Percentiles rank a stretch among this genome's conserved stretches.
Evolutionary conservation across 2,329 filamentous ascomycete genomes (phyloP).

Genomic region (Claviceps humidiphila): DNA sequence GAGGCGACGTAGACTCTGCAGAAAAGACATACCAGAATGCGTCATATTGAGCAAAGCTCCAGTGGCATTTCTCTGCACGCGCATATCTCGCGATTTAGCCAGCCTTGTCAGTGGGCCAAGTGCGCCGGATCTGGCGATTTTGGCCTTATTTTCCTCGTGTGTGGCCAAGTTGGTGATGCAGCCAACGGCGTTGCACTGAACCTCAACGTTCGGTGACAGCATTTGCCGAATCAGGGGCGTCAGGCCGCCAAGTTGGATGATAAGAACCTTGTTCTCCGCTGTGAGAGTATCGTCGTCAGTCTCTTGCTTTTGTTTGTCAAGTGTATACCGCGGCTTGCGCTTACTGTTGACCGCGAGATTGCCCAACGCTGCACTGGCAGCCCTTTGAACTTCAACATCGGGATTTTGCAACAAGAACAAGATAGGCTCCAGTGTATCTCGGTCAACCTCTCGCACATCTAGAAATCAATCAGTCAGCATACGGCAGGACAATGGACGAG

Average conservation of each 20-base stretch:
- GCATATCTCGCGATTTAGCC: slow-evolving; percentile 96
- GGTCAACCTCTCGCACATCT: slow-evolving; percentile 96
- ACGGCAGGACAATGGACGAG: neutral
- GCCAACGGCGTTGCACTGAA: slow-evolving; percentile 96
- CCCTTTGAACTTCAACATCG: slow-evolving; percentile 93
- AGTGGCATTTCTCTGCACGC: slow-evolving; percentile 93
- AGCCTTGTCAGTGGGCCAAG: slow-evolving; percentile 80
- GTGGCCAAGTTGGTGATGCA: slow-evolving; percentile 98
- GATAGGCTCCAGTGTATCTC: slow-evolving; percentile 90
- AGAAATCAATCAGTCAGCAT: slow-evolving; percentile 5
- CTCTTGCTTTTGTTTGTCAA: neutral
- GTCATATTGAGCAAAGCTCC: slow-evolving; percentile 98
- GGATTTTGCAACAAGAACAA: slow-evolving; percentile 87
- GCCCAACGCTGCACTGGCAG: slow-evolving; percentile 87
- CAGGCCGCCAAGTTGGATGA: slow-evolving; percentile 83
- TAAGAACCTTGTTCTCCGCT: slow-evolving; percentile 97
- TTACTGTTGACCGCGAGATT: slow-evolving; percentile 95
- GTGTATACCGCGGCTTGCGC: slow-evolving; percentile 15
- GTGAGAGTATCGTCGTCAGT: slow-evolving; percentile 26
- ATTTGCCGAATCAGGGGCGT: slow-evolving; percentile 92
- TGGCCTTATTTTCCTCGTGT: slow-evolving; percentile 98
- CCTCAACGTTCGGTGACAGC: slow-evolving; percentile 95
- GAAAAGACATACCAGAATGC: slow-evolving; percentile 62
- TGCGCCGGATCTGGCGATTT: slow-evolving; percentile 90
- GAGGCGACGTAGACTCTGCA: neutral